Percentiles rank a stretch among this genome's conserved stretches.
Evolutionary conservation across 148 eudicot species (phyloP).

Genomic region (Camellia granthamiana): DNA sequence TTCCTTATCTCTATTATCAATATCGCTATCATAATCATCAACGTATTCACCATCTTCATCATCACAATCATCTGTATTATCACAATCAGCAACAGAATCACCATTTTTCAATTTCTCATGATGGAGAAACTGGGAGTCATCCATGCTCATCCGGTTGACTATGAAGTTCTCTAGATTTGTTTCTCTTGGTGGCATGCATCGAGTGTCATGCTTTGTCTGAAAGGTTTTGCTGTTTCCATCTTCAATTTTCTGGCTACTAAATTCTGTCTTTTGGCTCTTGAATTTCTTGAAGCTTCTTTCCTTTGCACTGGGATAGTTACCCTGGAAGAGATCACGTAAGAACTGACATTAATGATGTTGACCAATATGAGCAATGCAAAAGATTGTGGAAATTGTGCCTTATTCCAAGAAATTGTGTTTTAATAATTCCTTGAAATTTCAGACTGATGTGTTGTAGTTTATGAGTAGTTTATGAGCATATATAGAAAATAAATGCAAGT

Average conservation of each 20-base stretch:
- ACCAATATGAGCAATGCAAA: background rate
- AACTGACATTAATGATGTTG: background rate
- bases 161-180: conserved; percentile 11
- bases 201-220: background rate
- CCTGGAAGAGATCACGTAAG: conserved; percentile 17
- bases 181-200: background rate
- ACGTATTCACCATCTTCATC: conserved; percentile 14
- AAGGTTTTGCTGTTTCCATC: background rate
- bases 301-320: background rate
- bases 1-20: background rate
- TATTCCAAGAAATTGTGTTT: too few species aligned
- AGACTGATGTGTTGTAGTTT: background rate
- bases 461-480: background rate
- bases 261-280: conserved; percentile 26
- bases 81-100: conserved; percentile 14
- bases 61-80: conserved; percentile 26
- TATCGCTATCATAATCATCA: conserved; percentile 1
- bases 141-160: conserved; percentile 32
- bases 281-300: conserved; percentile 20
- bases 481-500: background rate
- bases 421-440: background rate
- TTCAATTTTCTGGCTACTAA: conserved; percentile 2
- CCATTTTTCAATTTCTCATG: conserved; percentile 14
- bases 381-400: background rate
- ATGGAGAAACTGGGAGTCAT: conserved; percentile 9